Conservation (phyloP, 164 flowering plant genomes). For the Liquidambar formosana region DNA sequence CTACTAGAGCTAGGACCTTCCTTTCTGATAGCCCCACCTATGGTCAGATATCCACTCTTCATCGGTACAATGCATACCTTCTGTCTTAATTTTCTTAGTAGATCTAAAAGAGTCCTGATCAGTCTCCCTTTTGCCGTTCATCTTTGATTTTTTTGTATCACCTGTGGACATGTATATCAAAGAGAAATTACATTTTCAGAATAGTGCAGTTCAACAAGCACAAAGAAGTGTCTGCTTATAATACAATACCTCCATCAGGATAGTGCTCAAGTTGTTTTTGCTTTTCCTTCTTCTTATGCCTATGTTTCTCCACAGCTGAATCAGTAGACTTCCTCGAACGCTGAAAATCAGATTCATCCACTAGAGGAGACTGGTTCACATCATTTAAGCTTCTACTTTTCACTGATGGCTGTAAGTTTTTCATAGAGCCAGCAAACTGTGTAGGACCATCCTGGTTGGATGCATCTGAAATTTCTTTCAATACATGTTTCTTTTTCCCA, state of each 20-base stretch:
- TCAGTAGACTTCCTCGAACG: conserved; percentile 36
- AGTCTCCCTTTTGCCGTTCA: conserved; percentile 41
- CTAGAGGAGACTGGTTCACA: conserved; percentile 33
- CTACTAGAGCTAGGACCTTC: conserved; percentile 28
- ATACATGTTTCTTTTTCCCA: conserved; percentile 50
- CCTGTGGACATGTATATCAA: conserved; percentile 34
- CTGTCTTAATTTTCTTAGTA: conserved; percentile 66
- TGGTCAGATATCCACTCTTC: conserved; percentile 42
- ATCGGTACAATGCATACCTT: conserved; percentile 24
- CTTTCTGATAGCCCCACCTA: conserved; percentile 23
- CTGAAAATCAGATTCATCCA: conserved; percentile 28
- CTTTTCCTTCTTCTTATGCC: conserved; percentile 42
- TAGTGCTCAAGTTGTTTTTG: conserved; percentile 27
- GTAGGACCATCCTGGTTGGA: conserved; percentile 22
- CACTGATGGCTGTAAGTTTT: conserved; percentile 35
- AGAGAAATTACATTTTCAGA: conserved; percentile 3
- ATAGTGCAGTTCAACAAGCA: not conserved
- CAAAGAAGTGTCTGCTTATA: conserved; percentile 8
- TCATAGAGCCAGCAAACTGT: conserved; percentile 34
- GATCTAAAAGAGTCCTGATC: conserved; percentile 40
- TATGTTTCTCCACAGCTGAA: conserved; percentile 32
- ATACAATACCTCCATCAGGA: conserved; percentile 57
- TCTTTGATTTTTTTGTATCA: conserved; percentile 40
- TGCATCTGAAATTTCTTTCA: conserved; percentile 37
- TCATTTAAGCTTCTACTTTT: conserved; percentile 50